Conservation (phyloP, 2,329 filamentous ascomycete species). For the Fusarium sarcochroum region DNA sequence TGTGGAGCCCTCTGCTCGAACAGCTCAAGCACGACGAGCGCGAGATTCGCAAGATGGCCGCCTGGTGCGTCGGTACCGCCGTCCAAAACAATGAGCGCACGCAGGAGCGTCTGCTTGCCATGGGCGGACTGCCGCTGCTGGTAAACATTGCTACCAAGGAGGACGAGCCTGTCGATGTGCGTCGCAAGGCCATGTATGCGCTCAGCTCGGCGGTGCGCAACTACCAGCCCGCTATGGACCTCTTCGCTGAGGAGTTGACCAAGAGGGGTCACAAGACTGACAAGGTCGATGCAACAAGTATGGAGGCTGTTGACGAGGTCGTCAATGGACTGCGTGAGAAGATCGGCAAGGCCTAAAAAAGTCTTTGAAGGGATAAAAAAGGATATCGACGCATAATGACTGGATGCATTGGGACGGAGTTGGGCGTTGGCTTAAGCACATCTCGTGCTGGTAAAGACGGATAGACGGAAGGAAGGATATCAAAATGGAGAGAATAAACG, state of each 20-base stretch:
- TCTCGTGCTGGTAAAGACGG: constrained; percentile 7
- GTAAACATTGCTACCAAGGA: constrained; percentile 74
- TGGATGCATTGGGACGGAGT: constrained; percentile 57
- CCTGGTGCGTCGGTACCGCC: constrained; percentile 94
- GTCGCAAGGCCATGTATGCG: constrained; percentile 91
- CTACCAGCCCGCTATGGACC: constrained; percentile 86
- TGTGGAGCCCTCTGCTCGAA: constrained; percentile 86
- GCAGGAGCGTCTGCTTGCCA: constrained; percentile 77
- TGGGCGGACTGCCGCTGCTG: constrained; percentile 79
- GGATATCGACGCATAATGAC: constrained; percentile 28
- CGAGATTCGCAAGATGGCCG: constrained; percentile 85
- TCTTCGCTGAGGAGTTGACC: constrained; percentile 72
- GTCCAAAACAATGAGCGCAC: constrained; percentile 94
- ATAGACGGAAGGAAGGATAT: constrained; percentile 12
- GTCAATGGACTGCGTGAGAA: constrained; percentile 76
- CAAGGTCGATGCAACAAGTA: constrained; percentile 84
- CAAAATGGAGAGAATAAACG: constrained; percentile 34
- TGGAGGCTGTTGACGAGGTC: constrained; percentile 85
- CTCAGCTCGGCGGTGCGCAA: constrained; percentile 90
- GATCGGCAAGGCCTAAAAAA: constrained; percentile 53
- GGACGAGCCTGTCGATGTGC: constrained; percentile 73
- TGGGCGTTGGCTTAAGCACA: constrained; percentile 43
- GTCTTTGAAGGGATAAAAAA: not conserved
- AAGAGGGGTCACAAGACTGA: constrained; percentile 68
- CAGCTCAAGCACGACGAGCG: constrained; percentile 77